These are phyloP conservation scores for Aspergillus sclerotialis DNA, from an alignment of 2,329 filamentous ascomycete genomes.

Conservation along the genomic window DNA sequence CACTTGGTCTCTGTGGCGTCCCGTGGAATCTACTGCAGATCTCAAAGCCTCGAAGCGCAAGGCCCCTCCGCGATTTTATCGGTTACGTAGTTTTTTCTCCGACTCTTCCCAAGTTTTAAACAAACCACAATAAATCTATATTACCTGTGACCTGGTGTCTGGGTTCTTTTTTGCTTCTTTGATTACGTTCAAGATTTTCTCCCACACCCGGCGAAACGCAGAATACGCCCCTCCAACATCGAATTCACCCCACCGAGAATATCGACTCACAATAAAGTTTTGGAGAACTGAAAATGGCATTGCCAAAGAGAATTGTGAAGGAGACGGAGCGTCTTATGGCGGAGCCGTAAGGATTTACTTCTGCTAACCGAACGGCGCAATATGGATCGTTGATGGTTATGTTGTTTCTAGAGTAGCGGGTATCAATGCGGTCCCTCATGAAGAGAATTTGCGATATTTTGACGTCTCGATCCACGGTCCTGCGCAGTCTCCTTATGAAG, in stretches of 20 bases:
- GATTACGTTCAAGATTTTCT: neutral
- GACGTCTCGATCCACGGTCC: slow-evolving; percentile 95
- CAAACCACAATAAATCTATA: too few relatives aligned
- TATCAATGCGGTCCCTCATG: slow-evolving; percentile 91
- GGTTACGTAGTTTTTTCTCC: slow-evolving; percentile 16
- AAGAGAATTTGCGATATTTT: slow-evolving; percentile 96
- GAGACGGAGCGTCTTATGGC: slow-evolving; percentile 96
- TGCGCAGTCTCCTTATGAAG: slow-evolving; percentile 88
- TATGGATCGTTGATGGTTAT: slow-evolving; percentile 5
- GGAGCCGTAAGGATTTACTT: slow-evolving; percentile 67
- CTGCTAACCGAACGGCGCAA: neutral
- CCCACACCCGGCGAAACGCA: too few relatives aligned
- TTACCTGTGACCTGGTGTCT: neutral
- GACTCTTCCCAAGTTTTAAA: too few relatives aligned
- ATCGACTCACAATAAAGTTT: slow-evolving; percentile 14
- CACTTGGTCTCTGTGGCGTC: slow-evolving; percentile 2
- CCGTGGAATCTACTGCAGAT: slow-evolving; percentile 14
- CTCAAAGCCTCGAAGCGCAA: slow-evolving; percentile 11
- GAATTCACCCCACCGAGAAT: slow-evolving; percentile 3
- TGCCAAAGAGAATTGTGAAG: slow-evolving; percentile 96
- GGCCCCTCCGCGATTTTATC: slow-evolving; percentile 20
- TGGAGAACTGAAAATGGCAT: slow-evolving; percentile 45
- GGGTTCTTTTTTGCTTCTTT: slow-evolving; percentile 3
- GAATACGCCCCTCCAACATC: too few relatives aligned
- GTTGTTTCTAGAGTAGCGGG: slow-evolving; percentile 67